Base-by-base conservation (phyloP, 495 filamentous ascomycete species). In the Cetradonia linearis region DNA sequence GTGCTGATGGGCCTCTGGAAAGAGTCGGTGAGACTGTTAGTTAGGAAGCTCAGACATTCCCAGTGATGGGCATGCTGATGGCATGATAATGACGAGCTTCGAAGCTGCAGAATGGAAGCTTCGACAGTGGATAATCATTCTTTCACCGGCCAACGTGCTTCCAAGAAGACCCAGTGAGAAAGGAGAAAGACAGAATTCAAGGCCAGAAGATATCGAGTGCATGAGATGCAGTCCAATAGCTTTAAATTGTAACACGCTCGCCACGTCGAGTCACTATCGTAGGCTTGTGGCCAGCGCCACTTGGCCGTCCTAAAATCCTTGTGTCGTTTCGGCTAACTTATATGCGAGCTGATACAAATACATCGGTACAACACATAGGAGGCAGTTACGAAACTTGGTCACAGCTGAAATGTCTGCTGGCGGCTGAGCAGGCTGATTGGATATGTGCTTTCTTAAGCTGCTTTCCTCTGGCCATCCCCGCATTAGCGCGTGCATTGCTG, bases 401-500 rank as follows among this genome's bases (percentile, higher is more conserved):
- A 20, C 28, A 54, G 50, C 50, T 54, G 50, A 36, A 23, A 54
- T 54, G 20, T 54, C 25, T 36, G 6, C 20, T 54, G 6, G 27
- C 50, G 50, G 50, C 50, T 54, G 5, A n/a, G 10, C n/a, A 36
- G 50, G 31, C 31, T 54, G 50, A 54, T 54, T 54, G 50, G 50
- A 31, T 54, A 31, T 20, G 0, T 20, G 10, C 20, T 30, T 11
- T n/a, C n/a, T n/a, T n/a, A n/a, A n/a, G n/a, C n/a, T n/a, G n/a
- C 18, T 5, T 54, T 20, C 50, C 28, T 54, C n/a, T 36, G 50
- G 10, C 34, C 31, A 54, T 31, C 5, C n/a, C 50, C 50, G 50
- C 50, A 54, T 54, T 54, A 54, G 50, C 50, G 50, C 33, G 50
- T 54, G 50, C 50, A 54, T 54, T 54, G 50, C 28, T 54, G 50